Evolutionary conservation across 1,284 basidiomycete genomes (phyloP).

Genomic region (Mycena citricolor): DNA sequence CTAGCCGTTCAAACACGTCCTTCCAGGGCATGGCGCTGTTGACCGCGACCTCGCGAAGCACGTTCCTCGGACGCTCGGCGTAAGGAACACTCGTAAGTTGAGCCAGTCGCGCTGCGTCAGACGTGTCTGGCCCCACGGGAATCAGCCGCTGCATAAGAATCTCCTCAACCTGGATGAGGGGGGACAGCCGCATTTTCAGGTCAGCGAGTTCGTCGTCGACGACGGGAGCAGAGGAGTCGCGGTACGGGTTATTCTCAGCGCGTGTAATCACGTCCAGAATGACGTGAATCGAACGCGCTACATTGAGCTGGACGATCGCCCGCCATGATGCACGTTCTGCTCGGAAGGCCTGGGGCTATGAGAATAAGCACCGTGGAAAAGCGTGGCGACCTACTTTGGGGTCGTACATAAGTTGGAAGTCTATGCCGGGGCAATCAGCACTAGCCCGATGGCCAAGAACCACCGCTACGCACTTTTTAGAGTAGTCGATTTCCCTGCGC

Average conservation of each 20-base stretch:
- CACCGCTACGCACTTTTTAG: conserved; percentile 50
- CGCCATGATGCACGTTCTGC: conserved; percentile 67
- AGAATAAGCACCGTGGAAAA: background rate
- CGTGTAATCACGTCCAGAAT: conserved; percentile 56
- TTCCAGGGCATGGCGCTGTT: conserved; percentile 42
- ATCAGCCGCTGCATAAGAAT: conserved; percentile 50
- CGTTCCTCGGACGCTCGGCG: conserved; percentile 23
- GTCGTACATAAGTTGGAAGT: conserved; percentile 67
- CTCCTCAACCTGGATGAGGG: conserved; percentile 59
- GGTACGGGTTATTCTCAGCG: conserved; percentile 6
- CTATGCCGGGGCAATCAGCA: conserved; percentile 31
- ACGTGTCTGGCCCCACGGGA: conserved; percentile 27
- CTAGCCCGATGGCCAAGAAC: background rate
- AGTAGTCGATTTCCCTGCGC: conserved; percentile 60
- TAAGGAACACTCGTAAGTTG: conserved; percentile 17
- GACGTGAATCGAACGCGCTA: conserved; percentile 41
- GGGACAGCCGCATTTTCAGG: conserved; percentile 55
- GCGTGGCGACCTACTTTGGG: conserved; percentile 41
- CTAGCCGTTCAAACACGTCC: conserved; percentile 31
- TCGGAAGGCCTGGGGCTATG: conserved; percentile 44
- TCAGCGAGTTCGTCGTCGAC: conserved; percentile 49
- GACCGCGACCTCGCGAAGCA: conserved; percentile 37
- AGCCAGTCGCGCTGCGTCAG: conserved; percentile 21
- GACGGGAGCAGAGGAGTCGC: conserved; percentile 27
- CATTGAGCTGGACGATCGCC: conserved; percentile 69